Base-by-base conservation (phyloP, 2,329 filamentous ascomycete genomes). In the Ceratocystiopsis brevicomis region DNA sequence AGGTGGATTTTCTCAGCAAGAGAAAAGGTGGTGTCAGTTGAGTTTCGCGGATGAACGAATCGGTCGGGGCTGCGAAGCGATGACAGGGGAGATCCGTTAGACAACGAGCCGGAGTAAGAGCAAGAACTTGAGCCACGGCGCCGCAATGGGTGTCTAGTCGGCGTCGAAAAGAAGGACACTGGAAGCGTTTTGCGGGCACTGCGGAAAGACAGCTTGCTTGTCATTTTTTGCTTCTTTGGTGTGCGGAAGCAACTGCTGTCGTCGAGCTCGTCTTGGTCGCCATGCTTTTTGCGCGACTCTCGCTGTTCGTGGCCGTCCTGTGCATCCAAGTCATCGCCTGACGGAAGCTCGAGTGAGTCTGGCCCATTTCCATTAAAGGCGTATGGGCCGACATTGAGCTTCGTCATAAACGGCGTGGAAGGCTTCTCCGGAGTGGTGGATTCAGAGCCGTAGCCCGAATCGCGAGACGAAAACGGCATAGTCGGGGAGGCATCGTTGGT, bases 21-120 rank as follows among this genome's bases (percentile, higher is more conserved):
- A 10, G 62, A 53, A 16, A 58, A 54, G 0, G 48, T 46, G 14
- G 51, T 6, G 15, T 17, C 8, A 12, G 18, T 18, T 0, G 38
- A 47, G 34, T 63, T 57, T 46, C 67, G 59, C 10, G 54, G 54
- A 13, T 70, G 66, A 5, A 75, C 59, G 49, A 72, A 75, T 39
- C 71, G 65, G 49, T 75, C 69, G 3, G 62, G 56, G 6, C 47
- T 46, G 10, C 52, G 53, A 12, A 56, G 33, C 9, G 52, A 52
- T 13, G 39, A 36, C 16, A 13, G 37, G 4, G 44, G 42, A 4
- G 46, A 45, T 13, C 34, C 3, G 1, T 18, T 36, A 39, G 40
- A 18, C 35, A 35, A 30, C 4, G n/a, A 39, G 3, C 47, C 43
- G 3, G 48, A 49, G 17, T 49, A 47, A 3, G 48, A 49, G 18